phyloP scores from a whole-genome alignment of 345 rosid genomes.

The Eucalyptus fibrosa region DNA sequence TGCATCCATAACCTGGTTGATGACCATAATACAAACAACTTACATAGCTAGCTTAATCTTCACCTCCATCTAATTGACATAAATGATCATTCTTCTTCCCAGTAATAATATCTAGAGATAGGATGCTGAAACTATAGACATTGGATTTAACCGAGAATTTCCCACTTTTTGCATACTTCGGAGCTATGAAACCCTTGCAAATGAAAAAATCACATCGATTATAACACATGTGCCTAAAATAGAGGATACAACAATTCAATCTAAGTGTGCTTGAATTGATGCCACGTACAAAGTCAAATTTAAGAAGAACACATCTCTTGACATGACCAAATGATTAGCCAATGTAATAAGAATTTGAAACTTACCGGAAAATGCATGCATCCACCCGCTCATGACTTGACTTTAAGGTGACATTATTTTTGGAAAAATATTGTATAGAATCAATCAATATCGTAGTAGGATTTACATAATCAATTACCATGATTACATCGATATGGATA shows the following conservation, averaged over 20 bases:
- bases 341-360: neutral
- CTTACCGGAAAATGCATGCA: neutral
- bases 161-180: constrained; percentile 11
- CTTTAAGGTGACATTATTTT: no score
- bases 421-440: no score
- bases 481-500: no score
- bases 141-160: constrained; percentile 17
- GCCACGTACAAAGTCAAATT: neutral
- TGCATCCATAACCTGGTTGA: neutral
- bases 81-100: constrained; percentile 13
- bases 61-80: neutral
- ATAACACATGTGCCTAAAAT: neutral
- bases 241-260: neutral
- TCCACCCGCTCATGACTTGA: no score
- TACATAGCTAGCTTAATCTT: neutral
- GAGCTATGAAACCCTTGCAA: constrained; percentile 29
- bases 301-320: neutral
- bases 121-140: constrained; percentile 11
- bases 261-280: neutral
- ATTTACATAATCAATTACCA: no score
- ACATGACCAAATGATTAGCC: neutral
- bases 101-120: constrained; percentile 8
- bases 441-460: no score
- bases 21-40: neutral
- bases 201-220: neutral